phyloP scores from a whole-genome alignment of 495 filamentous ascomycete genomes.

The Talaromyces wortmannii region DNA sequence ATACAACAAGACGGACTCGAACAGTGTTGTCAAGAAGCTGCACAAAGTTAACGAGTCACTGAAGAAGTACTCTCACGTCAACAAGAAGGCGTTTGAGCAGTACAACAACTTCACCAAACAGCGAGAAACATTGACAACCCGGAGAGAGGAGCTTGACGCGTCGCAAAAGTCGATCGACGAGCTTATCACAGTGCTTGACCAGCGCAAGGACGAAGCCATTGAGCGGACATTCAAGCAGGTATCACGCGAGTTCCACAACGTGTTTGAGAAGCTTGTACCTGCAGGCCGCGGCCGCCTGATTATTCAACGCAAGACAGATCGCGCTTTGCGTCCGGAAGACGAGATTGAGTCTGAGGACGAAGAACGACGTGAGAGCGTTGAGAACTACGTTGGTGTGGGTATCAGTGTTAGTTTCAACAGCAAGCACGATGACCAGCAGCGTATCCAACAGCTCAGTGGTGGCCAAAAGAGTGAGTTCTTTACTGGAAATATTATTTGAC shows the following conservation, averaged over 20 bases:
- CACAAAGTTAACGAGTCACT: constrained; percentile 90
- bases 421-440: constrained; percentile 95
- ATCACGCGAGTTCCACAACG: constrained; percentile 78
- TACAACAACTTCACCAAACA: constrained; percentile 95
- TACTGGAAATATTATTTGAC: no score
- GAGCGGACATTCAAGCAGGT: constrained; percentile 99
- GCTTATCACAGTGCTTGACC: constrained; percentile 85
- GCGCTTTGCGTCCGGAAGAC: constrained; percentile 50
- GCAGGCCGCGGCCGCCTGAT: constrained; percentile 86
- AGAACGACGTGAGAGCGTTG: constrained; percentile 59
- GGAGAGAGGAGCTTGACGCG: constrained; percentile 76
- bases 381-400: constrained; percentile 97
- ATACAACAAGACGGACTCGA: constrained; percentile 73
- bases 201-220: constrained; percentile 87
- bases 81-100: constrained; percentile 99
- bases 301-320: constrained; percentile 86
- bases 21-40: constrained; percentile 74
- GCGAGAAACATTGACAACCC: constrained; percentile 72
- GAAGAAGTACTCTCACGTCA: constrained; percentile 95
- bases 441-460: constrained; percentile 92
- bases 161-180: constrained; percentile 82
- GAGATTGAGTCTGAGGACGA: constrained; percentile 62
- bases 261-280: constrained; percentile 93
- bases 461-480: constrained; percentile 82
- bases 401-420: constrained; percentile 98